Evolutionary conservation across 2,329 filamentous ascomycete genomes (phyloP).

Genomic region (Calonectria ilicicola): DNA sequence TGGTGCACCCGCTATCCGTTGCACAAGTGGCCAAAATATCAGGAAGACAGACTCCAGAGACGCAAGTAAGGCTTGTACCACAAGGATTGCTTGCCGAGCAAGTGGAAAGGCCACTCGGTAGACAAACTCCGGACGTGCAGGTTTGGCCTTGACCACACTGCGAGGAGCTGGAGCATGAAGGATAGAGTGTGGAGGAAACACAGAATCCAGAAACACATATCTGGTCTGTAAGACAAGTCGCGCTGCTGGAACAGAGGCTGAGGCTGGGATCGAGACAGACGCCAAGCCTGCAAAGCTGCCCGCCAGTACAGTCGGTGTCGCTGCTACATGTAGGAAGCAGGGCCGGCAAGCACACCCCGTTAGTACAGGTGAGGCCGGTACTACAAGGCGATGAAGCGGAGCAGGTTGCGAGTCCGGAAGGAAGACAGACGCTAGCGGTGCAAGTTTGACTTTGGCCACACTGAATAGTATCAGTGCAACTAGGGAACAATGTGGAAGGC

Average conservation of each 20-base stretch:
- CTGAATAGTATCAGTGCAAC: background rate
- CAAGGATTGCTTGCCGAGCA: background rate
- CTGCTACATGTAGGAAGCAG: background rate
- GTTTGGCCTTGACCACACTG: background rate
- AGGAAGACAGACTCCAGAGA: background rate
- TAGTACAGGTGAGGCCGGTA: background rate
- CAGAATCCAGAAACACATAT: constrained; percentile 4
- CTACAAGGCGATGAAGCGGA: background rate
- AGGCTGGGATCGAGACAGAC: background rate
- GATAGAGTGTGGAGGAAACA: background rate
- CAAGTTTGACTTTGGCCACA: background rate
- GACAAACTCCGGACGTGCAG: constrained; percentile 5
- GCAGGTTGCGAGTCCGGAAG: background rate
- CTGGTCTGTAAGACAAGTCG: background rate
- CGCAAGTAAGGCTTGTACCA: background rate
- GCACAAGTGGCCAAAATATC: background rate
- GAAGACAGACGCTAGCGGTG: constrained; percentile 1
- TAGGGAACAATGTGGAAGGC: background rate
- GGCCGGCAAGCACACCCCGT: background rate
- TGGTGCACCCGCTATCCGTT: background rate
- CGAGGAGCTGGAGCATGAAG: background rate
- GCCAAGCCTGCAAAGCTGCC: background rate
- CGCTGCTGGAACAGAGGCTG: background rate
- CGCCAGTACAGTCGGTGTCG: background rate
- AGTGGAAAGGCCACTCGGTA: background rate